Base-by-base conservation (phyloP, 805 yeast species). In the Jamesozyma lodderae region DNA sequence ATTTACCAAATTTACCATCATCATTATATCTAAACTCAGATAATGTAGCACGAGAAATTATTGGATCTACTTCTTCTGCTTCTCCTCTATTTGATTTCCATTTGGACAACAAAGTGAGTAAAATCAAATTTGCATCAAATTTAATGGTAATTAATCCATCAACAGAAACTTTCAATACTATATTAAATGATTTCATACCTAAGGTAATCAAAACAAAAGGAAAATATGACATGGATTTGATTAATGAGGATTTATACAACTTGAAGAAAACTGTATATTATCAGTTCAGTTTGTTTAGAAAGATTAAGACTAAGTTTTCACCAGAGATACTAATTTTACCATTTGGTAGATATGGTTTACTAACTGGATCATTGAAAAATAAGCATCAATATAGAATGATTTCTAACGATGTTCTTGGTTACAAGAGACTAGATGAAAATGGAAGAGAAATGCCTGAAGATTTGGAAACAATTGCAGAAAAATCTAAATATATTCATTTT, bases 61-160 rank as follows among this genome's bases (percentile, higher is more conserved):
- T 57, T 15, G 41, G 49, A 4, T 45, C 59, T 1, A 49, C 49
- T 9, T 44, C 56, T 5, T 52, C 55, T 4, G 35, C 49, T 3
- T 48, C 58, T 4, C 51, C 53, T 17, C 23, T 50, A 29, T 49
- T 52, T 31, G 47, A 46, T 31, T 49, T 47, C 30, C 47, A 41
- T 24, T 10, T 13, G 7, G 38, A 28, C 11, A 38, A 37, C 19
- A 41, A 56, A 3, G 37, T 54, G 9, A 59, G 64, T 33, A 53
- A 57, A 34, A 50, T 57, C 18, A 44, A 48, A 13, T 49, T 62
- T 31, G 61, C 67, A 0, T 66, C 69, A 31, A 74, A 73, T 43
- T 52, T 79, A 5, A 77, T 79, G 79, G 79, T 79, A 6, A 59
- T 77, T n/a, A 66, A 62, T 29, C 85, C 85, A 3, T 62, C 62